Evolutionary conservation across 371 early-diverging fungal genomes (phyloP), one percentile per base, ranked within the genome.

Genomic region (Syncephalastrum monosporum): DNA sequence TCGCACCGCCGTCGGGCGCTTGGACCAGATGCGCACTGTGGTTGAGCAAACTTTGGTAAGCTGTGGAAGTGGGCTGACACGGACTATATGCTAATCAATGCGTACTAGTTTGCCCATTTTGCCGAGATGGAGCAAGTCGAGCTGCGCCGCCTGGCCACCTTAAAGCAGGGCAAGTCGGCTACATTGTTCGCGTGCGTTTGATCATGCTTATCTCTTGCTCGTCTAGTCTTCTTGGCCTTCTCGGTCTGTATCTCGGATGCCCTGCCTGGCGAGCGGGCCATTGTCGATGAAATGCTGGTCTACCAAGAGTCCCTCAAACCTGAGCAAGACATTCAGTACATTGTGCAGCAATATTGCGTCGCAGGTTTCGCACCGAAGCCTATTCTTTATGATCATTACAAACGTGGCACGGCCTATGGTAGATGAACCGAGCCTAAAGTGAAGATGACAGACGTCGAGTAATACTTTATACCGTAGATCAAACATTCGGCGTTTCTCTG

Each of bases 271-370:
- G 76, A 82, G 21, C 81, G 86, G 58, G 67, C 80, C 0, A 79
- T 83, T 12, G 75, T 84, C 41, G 90, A 89, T 46, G 79, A 87
- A 41, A 70, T 88, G 65, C 68, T 84, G 50, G 79, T 86, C 10
- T 86, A 82, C 71, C 85, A 86, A 61, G 89, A 91, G 63, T 85
- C 88, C 7, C 63, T 91, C 19, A 85, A 86, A 60, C 88, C 91
- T 10, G 78, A 83, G 43, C 83, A 87, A 49, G 91, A 91, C 59
- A 84, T 91, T 44, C 86, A 87, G 53, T 88, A 79, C 67, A 82
- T 85, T 47, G 83, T 91, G 27, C 89, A 90, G 56, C 87, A 88
- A 55, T 88, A 89, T 57, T 82, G 85, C 27, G 88, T 88, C 10
- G 86, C 89, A 5, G 74, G 84, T 15, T 91, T 85, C 55, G 69